Evolutionary conservation across 1,284 basidiomycete species (phyloP), one percentile per base, ranked within the genome.

Genomic region (Puccinia triticina): DNA sequence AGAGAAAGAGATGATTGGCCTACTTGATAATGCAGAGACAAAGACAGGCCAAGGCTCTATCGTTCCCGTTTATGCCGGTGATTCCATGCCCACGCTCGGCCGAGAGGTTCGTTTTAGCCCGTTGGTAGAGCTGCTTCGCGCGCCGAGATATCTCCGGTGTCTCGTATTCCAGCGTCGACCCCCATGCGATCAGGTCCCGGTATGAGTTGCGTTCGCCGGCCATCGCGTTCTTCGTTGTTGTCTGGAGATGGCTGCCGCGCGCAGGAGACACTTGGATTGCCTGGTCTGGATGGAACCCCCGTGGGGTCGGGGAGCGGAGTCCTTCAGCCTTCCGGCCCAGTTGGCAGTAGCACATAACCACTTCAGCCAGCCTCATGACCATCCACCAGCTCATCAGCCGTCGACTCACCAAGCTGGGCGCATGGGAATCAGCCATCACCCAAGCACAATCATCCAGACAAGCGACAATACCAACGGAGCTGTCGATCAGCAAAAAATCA

Each of bases 31-130:
- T 14, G 48, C 69, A 81, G 11, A 81, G 43, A 50, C 57, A 81
- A 5, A 81, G 55, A 61, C 79, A 81, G 40, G 79, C 79, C 46
- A 81, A 74, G 40, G 71, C 71, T 23, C 79, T 29, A 40, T 74
- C 57, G 43, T 81, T 81, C 32, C 79, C 79, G 48, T 34, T 64
- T 12, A 81, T 64, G 0, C 79, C 79, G 14, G 43, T 21, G 71
- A 81, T 81, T 11, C 1, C n/a, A 48, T 74, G 79, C 23, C 79
- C 79, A 12, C 71, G 59, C 66, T 61, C 79, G 26, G 66, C 18
- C 1, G 79, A 61, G 26, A 81, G 57, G 23, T 59, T 81, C 21
- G 3, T 59, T 48, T 81, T 71, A 11, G 79, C 79, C 29, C 59
- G 53, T 37, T 61, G 57, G 48, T 66, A 81, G 23, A 66, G 3